Base-by-base conservation (phyloP, 2,329 filamentous ascomycete genomes). In the Ramularia collo-cygni region DNA sequence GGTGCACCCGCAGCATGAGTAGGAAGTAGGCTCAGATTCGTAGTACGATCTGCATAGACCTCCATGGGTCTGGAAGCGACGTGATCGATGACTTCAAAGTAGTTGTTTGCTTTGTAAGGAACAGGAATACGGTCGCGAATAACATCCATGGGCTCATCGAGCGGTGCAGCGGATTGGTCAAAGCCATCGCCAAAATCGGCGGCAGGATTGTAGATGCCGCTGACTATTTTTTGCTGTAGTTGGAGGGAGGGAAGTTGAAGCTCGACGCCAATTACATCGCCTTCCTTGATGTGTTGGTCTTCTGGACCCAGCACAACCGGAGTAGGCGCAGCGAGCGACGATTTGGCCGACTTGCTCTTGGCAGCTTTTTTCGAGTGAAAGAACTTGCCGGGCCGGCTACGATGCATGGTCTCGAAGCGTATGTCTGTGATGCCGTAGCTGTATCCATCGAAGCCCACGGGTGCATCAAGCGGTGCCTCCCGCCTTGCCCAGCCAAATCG, bases 51-150 rank as follows among this genome's bases (percentile, higher is more conserved):
- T 28, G 66, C 62, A 49, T 73, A 73, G 9, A 63, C 85, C 55
- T 95, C 89, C 28, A 96, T 78, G 50, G 93, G 83, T 60, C 94
- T 93, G 8, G 83, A 83, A 0, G 85, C 73, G 53, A 90, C 85
- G 61, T 93, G 93, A 59, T 94, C 88, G 49, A 88, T 84, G 59
- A 86, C 83, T 64, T 96, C 90, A 63, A 95, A 95, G 67, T 93
- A 95, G 38, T 89, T 83, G 61, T 93, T 87, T 29, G 83, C 80
- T 64, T 95, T 95, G 70, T 94, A 93, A 8, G 89, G 81, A 51
- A 96, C 94, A 1, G 92, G 89, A 31, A 95, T 87, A 35, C 92
- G 85, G 63, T 98, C 93, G 47, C 93, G 86, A 44, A 98, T 85
- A 47, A 96, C 84, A 61, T 96, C 92, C 12, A 78, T 67, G 45